These are phyloP conservation scores for Dothideomycetes sp. DNA, from an alignment of 2,329 filamentous ascomycete species.

Conservation along the genomic window DNA sequence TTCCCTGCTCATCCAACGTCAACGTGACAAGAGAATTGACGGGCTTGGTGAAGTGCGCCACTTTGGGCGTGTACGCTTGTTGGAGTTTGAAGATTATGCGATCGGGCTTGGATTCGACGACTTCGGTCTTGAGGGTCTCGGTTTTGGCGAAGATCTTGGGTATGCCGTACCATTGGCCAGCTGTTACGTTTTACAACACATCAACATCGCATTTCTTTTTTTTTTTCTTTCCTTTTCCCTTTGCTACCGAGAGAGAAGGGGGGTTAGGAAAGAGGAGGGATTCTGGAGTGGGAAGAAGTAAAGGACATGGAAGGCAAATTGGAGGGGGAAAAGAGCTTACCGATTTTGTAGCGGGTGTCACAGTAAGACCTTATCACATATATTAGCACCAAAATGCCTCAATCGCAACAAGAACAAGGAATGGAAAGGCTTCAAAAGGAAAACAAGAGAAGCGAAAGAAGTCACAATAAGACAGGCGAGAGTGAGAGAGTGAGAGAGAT, in stretches of 20 bases:
- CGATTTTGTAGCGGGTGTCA: slow-evolving; percentile 43
- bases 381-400: slow-evolving; percentile 33
- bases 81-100: slow-evolving; percentile 41
- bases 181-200: too few relatives aligned
- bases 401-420: slow-evolving; percentile 37
- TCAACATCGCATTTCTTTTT: too few relatives aligned
- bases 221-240: too few relatives aligned
- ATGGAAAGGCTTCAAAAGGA: too few relatives aligned
- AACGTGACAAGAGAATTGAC: slow-evolving; percentile 36
- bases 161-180: slow-evolving; percentile 21
- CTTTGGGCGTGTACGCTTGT: slow-evolving; percentile 39
- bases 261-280: too few relatives aligned
- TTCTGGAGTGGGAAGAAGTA: too few relatives aligned
- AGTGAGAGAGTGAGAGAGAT: too few relatives aligned
- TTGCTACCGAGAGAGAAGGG: too few relatives aligned
- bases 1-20: slow-evolving; percentile 31
- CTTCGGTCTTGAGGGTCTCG: slow-evolving; percentile 34
- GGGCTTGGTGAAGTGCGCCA: slow-evolving; percentile 28
- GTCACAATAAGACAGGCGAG: too few relatives aligned
- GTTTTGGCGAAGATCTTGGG: slow-evolving; percentile 34
- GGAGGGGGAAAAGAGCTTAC: slow-evolving; percentile 25
- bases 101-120: slow-evolving; percentile 30
- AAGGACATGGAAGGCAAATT: too few relatives aligned
- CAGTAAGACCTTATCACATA: slow-evolving; percentile 28
- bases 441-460: too few relatives aligned